These are phyloP conservation scores for Leptomonas pyrrhocoris DNA, from an alignment of 208 protist genomes.

Conservation along the genomic window DNA sequence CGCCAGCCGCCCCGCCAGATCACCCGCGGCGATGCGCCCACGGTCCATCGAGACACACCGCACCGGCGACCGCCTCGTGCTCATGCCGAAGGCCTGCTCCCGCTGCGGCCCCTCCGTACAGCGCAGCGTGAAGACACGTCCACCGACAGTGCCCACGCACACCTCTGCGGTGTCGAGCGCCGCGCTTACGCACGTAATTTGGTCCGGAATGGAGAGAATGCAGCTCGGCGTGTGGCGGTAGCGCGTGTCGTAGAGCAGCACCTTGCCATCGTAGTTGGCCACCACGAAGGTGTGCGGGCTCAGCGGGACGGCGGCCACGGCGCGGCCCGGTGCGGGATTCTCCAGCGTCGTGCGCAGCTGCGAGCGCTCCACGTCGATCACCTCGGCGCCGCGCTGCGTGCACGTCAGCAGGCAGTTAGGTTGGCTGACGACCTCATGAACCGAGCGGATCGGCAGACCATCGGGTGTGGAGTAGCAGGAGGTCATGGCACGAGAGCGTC, in stretches of 20 bases:
- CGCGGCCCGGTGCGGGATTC: constrained; percentile 41
- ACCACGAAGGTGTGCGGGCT: constrained; percentile 38
- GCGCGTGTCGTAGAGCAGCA: constrained; percentile 62
- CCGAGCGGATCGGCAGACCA: constrained; percentile 34
- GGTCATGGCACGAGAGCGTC: constrained; percentile 35
- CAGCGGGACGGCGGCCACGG: constrained; percentile 42
- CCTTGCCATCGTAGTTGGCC: constrained; percentile 74
- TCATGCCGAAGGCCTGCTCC: constrained; percentile 67
- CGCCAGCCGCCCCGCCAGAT: constrained; percentile 45
- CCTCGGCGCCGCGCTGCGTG: constrained; percentile 36
- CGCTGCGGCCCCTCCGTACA: constrained; percentile 38
- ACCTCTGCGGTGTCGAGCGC: constrained; percentile 34
- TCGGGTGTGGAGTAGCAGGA: constrained; percentile 36
- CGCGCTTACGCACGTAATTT: constrained; percentile 46
- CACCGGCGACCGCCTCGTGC: constrained; percentile 48
- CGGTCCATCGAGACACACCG: constrained; percentile 31
- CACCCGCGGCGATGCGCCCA: constrained; percentile 50
- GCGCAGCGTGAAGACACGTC: constrained; percentile 62
- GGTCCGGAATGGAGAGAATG: constrained; percentile 62
- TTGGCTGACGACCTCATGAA: constrained; percentile 27
- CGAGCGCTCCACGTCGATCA: constrained; percentile 51
- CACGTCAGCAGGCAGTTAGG: constrained; percentile 39
- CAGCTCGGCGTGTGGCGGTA: constrained; percentile 20
- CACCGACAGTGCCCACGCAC: constrained; percentile 58
- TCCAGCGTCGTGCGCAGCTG: constrained; percentile 24